Evolutionary conservation across 495 filamentous ascomycete species (phyloP).

Genomic region (Podospora pseudoanserina): DNA sequence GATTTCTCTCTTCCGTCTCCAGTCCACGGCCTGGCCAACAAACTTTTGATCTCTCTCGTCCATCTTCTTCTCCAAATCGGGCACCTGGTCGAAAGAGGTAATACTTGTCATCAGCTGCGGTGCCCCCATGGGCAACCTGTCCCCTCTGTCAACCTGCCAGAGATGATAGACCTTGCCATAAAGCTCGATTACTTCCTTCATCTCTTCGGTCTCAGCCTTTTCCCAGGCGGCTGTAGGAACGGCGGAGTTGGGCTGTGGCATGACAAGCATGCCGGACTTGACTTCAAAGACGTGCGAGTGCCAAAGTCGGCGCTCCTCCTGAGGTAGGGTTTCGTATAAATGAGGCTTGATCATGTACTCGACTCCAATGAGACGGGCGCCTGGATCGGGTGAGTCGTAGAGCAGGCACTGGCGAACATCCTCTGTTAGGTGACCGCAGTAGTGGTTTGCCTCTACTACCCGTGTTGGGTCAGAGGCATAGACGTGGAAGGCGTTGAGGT

Average conservation of each 20-base stretch:
- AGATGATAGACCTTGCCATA: slow-evolving; percentile 92
- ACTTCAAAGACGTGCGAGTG: slow-evolving; percentile 84
- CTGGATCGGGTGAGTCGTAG: slow-evolving; percentile 64
- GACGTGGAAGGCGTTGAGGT: slow-evolving; percentile 81
- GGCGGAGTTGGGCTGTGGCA: slow-evolving; percentile 60
- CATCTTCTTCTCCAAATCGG: slow-evolving; percentile 57
- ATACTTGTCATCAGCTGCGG: slow-evolving; percentile 79
- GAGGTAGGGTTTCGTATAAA: slow-evolving; percentile 62
- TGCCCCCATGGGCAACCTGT: slow-evolving; percentile 67
- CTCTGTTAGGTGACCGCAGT: slow-evolving; percentile 76
- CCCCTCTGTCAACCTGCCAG: slow-evolving; percentile 83
- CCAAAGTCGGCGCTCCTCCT: slow-evolving; percentile 69
- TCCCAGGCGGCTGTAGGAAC: slow-evolving; percentile 64
- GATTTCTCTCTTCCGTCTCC: slow-evolving; percentile 57
- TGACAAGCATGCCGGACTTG: slow-evolving; percentile 78
- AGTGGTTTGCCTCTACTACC: slow-evolving; percentile 77
- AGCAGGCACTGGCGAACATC: slow-evolving; percentile 75
- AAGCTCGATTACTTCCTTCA: slow-evolving; percentile 64
- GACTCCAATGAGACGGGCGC: slow-evolving; percentile 75
- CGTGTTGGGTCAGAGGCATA: slow-evolving; percentile 67
- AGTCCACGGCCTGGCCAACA: slow-evolving; percentile 46
- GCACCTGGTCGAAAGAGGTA: slow-evolving; percentile 53
- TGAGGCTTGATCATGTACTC: slow-evolving; percentile 86
- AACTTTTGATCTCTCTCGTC: slow-evolving; percentile 64
- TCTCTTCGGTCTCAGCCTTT: slow-evolving; percentile 70